Percentiles rank a stretch among this genome's conserved stretches.
Conservation (phyloP, 2,329 filamentous ascomycete species). For the Calonectria montana region DNA sequence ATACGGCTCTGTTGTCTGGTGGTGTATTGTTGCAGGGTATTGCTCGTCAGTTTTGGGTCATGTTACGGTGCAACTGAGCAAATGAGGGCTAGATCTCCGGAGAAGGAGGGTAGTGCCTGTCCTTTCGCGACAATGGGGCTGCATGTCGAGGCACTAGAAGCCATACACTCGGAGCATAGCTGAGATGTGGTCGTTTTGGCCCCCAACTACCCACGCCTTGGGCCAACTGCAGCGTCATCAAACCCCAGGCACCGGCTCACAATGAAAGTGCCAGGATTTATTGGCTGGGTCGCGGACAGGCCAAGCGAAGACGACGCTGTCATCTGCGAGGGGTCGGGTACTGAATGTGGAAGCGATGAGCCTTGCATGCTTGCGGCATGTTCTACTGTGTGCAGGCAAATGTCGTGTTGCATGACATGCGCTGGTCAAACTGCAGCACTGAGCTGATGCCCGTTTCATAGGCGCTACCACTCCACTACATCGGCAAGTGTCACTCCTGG, state of each 20-base stretch:
- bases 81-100: neutral
- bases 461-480: neutral
- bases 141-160: constrained; percentile 6
- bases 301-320: constrained; percentile 16
- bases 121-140: constrained; percentile 6
- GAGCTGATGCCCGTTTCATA: neutral
- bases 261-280: neutral
- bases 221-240: constrained; percentile 15
- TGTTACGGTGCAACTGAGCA: constrained; percentile 13
- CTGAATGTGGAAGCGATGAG: constrained; percentile 20
- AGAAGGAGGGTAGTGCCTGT: neutral
- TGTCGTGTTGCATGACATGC: constrained; percentile 9
- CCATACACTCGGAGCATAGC: neutral
- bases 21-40: constrained; percentile 15
- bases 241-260: constrained; percentile 22
- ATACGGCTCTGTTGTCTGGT: constrained; percentile 5
- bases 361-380: constrained; percentile 25
- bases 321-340: constrained; percentile 6
- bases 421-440: neutral
- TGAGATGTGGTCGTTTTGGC: constrained; percentile 9
- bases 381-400: constrained; percentile 14
- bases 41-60: constrained; percentile 2
- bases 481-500: neutral
- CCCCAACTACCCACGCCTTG: constrained; percentile 8
- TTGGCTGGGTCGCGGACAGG: constrained; percentile 6